Evolutionary conservation across 192 early-diverging fungal species (phyloP), one percentile per base, ranked within the genome.

Genomic region (Oehlia diaphana): DNA sequence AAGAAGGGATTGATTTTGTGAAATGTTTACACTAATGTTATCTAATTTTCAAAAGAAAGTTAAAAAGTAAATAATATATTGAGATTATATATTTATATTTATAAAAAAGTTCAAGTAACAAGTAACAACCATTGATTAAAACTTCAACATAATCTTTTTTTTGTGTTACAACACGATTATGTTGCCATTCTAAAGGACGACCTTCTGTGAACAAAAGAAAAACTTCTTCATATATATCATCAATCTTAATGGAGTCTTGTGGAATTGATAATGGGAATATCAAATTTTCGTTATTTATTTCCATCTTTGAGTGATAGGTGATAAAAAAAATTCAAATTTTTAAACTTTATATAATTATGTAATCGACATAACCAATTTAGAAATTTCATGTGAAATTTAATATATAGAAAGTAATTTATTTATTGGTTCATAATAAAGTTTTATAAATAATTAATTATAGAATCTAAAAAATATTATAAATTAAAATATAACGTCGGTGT

Each of bases 401-500:
- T 13, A 47, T 47, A 47, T 47, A 47, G 4, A 47, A 47, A 12
- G 44, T 47, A 47, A 47, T 47, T 12, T 12, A 47, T 42, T 42
- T 42, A 42, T 42, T 42, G 5, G 7, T 42, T 8, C 39, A 42
- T 7, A 8, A 42, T 42, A 42, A 42, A 5, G 0, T 37, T 42
- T 42, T 37, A 37, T 16, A 16, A 1, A 7, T 21, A 21, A 58
- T 21, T 58, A 58, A 58, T 58, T 58, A 58, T 58, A 58, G 35
- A 53, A 42, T 42, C 16, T 53, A 58, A 7, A 58, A 21, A 58
- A 21, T 58, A 16, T 21, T 58, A 21, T 58, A 7, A 21, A 65
- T 70, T 87, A 91, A 79, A 91, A 91, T 50, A 91, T 91, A 71
- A 91, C 85, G 31, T 91, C 90, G 8, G 80, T 80, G 68, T 91